phyloP scores from a whole-genome alignment of 495 filamentous ascomycete genomes.

The Talaromyces stipitatus region DNA sequence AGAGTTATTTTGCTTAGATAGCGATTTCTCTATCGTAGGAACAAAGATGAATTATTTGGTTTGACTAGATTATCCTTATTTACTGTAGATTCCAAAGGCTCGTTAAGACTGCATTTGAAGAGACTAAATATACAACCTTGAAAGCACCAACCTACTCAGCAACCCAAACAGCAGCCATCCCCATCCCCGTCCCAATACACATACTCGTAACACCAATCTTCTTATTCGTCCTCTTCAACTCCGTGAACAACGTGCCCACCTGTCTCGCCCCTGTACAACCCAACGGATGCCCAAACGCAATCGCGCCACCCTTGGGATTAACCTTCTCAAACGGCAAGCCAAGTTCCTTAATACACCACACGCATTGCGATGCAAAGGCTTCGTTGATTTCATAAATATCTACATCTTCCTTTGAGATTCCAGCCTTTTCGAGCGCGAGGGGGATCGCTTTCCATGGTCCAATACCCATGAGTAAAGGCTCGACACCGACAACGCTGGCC shows the following conservation, averaged over 20 bases:
- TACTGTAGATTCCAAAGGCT: too few relatives aligned
- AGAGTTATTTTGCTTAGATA: constrained; percentile 90
- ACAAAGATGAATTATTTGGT: background rate
- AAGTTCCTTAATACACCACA: constrained; percentile 89
- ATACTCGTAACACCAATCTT: constrained; percentile 90
- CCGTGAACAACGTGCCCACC: constrained; percentile 83
- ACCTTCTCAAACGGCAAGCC: constrained; percentile 70
- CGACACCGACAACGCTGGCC: constrained; percentile 79
- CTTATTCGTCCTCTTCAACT: constrained; percentile 72
- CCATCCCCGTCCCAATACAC: constrained; percentile 97
- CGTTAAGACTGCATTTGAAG: background rate
- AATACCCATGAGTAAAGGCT: constrained; percentile 90
- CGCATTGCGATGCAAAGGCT: constrained; percentile 90
- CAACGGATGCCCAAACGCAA: constrained; percentile 96
- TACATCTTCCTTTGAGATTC: constrained; percentile 81
- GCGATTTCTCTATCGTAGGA: too few relatives aligned
- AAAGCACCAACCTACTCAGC: constrained; percentile 50
- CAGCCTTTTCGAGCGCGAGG: constrained; percentile 77
- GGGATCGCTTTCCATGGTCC: constrained; percentile 97
- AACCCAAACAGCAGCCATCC: constrained; percentile 93
- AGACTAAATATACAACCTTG: background rate
- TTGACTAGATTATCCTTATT: background rate
- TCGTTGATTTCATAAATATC: constrained; percentile 99
- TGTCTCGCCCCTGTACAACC: constrained; percentile 92
- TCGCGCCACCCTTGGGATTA: constrained; percentile 96